These are phyloP conservation scores for Myxozyma geophila DNA, from an alignment of 805 yeast species.

Conservation along the genomic window DNA sequence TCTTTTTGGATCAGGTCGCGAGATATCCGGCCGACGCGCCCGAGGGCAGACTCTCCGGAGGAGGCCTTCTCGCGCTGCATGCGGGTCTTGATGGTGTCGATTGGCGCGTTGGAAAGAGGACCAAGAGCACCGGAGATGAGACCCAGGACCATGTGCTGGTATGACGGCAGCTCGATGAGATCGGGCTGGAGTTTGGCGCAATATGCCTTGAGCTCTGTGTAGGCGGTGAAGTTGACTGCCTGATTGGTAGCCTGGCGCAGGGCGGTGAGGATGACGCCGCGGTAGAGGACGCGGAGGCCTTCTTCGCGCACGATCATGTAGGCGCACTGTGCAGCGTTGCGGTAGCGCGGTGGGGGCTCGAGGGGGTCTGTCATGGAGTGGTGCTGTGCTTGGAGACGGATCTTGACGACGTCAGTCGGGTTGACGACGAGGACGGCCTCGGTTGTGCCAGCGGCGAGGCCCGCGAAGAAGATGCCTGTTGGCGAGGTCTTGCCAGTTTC, in stretches of 20 bases:
- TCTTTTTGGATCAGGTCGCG: constrained; percentile 81
- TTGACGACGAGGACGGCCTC: constrained; percentile 94
- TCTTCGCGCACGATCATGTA: constrained; percentile 85
- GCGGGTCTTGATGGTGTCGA: constrained; percentile 95
- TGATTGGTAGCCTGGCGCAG: constrained; percentile 98
- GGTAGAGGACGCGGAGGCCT: constrained; percentile 83
- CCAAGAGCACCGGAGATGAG: constrained; percentile 95
- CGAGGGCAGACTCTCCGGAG: constrained; percentile 66
- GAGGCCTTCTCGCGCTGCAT: constrained; percentile 85
- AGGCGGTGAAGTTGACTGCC: constrained; percentile 96
- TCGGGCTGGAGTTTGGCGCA: constrained; percentile 59
- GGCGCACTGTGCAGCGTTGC: constrained; percentile 90
- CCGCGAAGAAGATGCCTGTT: constrained; percentile 79
- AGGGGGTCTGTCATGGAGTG: constrained; percentile 86
- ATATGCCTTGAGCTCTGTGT: constrained; percentile 77
- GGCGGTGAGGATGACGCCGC: constrained; percentile 95
- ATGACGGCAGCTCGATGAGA: constrained; percentile 76
- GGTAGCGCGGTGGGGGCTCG: constrained; percentile 73
- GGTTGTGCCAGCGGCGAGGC: constrained; percentile 96
- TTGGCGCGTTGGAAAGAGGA: constrained; percentile 95
- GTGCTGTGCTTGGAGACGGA: constrained; percentile 93
- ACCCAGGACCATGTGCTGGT: constrained; percentile 94
- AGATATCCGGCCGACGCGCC: constrained; percentile 80
- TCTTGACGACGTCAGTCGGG: constrained; percentile 97
- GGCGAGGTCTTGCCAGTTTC: constrained; percentile 57